These are phyloP conservation scores for Termitomyces sp. DNA, from an alignment of 1,284 basidiomycete species.

Conservation along the genomic window DNA sequence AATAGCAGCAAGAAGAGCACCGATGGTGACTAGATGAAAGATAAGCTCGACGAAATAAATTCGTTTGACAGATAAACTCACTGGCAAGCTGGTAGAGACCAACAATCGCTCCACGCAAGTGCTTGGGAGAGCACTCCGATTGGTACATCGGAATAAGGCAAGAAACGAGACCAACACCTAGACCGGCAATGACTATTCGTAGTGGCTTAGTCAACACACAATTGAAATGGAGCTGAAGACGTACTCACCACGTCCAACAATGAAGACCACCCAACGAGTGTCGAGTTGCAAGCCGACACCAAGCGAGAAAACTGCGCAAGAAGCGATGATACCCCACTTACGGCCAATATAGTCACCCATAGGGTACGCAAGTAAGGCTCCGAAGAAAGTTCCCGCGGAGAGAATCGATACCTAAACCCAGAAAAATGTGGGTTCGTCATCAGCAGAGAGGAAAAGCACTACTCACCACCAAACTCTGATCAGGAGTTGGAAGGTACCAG, in stretches of 20 bases:
- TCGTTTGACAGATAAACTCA: slow-evolving; percentile 10
- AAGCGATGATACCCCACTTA: slow-evolving; percentile 24
- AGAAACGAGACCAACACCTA: slow-evolving; percentile 48
- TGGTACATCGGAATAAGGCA: slow-evolving; percentile 69
- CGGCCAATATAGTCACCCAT: slow-evolving; percentile 26
- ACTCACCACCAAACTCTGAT: slow-evolving; percentile 26
- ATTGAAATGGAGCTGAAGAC: background rate
- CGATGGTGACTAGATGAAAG: slow-evolving; percentile 50
- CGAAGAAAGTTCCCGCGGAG: slow-evolving; percentile 55
- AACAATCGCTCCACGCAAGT: slow-evolving; percentile 69
- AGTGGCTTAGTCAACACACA: background rate
- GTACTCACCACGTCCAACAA: slow-evolving; percentile 22
- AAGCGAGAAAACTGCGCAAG: slow-evolving; percentile 25
- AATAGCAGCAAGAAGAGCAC: slow-evolving; percentile 63
- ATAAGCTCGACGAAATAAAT: background rate
- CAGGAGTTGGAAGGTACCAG: slow-evolving; percentile 22
- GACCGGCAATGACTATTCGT: slow-evolving; percentile 24
- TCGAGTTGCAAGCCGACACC: slow-evolving; percentile 28
- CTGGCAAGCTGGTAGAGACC: slow-evolving; percentile 66
- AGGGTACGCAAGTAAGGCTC: slow-evolving; percentile 31
- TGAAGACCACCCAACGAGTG: slow-evolving; percentile 22
- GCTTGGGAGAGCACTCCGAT: slow-evolving; percentile 48
- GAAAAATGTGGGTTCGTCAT: slow-evolving; percentile 21
- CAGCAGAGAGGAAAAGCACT: slow-evolving; percentile 17
- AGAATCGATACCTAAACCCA: slow-evolving; percentile 42